phyloP scores from a whole-genome alignment of 2,329 filamentous ascomycete species.

The Rasamsonia emersonii region DNA sequence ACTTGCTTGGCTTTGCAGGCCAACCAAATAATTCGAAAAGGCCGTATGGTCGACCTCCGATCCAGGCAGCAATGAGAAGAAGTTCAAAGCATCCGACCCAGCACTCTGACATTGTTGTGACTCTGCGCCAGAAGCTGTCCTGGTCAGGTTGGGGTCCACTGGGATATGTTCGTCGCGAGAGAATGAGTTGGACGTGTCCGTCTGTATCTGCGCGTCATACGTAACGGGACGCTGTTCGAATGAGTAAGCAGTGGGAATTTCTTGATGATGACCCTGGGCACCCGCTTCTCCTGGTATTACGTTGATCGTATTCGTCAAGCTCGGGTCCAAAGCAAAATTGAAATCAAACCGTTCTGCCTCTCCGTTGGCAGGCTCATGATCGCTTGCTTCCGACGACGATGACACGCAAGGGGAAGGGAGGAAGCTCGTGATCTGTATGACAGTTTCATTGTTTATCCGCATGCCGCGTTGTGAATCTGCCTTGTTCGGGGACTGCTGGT shows the following conservation, averaged over 20 bases:
- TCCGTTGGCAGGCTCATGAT: slow-evolving; percentile 6
- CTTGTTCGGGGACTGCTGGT: slow-evolving; percentile 4
- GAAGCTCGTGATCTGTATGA: slow-evolving; percentile 8
- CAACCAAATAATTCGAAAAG: slow-evolving; percentile 4
- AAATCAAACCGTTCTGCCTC: slow-evolving; percentile 5
- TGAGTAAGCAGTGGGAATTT: slow-evolving; percentile 4
- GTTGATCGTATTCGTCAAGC: slow-evolving; percentile 4
- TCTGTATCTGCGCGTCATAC: slow-evolving; percentile 5
- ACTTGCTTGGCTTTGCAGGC: background rate
- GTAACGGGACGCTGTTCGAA: slow-evolving; percentile 4
- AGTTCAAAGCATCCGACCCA: slow-evolving; percentile 2
- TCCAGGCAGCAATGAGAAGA: slow-evolving; percentile 8
- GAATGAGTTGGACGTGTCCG: slow-evolving; percentile 1
- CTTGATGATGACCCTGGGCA: slow-evolving; percentile 2
- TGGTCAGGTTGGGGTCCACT: slow-evolving; percentile 9
- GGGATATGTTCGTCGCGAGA: slow-evolving; percentile 7
- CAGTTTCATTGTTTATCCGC: slow-evolving; percentile 7
- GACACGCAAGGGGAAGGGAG: slow-evolving; percentile 10
- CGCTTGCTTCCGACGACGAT: slow-evolving; percentile 9
- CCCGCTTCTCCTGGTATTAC: background rate
- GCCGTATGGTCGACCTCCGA: slow-evolving; percentile 3
- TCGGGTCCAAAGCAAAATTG: slow-evolving; percentile 7
- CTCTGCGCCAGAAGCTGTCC: background rate
- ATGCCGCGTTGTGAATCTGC: slow-evolving; percentile 3
- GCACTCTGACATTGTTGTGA: background rate